These are phyloP conservation scores for Fusarium tjaetaba DNA, from an alignment of 2,329 filamentous ascomycete genomes.

Conservation along the genomic window DNA sequence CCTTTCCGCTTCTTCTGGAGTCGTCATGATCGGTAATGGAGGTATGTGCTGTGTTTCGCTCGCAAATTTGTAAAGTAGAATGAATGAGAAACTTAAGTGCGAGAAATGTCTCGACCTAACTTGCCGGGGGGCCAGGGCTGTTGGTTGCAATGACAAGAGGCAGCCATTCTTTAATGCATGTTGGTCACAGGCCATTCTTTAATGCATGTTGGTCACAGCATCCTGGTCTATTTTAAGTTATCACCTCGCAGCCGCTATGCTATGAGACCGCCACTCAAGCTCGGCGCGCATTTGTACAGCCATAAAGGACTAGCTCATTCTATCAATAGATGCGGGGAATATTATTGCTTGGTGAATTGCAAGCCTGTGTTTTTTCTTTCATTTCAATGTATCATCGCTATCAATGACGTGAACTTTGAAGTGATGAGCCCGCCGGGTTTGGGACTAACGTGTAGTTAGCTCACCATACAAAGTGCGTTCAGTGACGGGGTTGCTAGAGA, in stretches of 20 bases:
- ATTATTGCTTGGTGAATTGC: background rate
- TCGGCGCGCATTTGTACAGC: background rate
- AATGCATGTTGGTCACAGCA: conserved; percentile 25
- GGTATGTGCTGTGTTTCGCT: background rate
- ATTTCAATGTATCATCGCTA: background rate
- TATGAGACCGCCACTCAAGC: background rate
- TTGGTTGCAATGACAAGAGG: background rate
- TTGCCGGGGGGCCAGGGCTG: fast-evolving
- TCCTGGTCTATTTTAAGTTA: background rate
- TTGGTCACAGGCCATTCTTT: conserved; percentile 21
- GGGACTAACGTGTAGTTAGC: background rate
- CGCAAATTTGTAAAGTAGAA: background rate
- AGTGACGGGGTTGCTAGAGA: background rate
- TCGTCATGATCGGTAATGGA: conserved; percentile 12
- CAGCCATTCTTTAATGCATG: conserved; percentile 3
- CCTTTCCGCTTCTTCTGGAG: conserved; percentile 13
- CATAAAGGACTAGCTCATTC: background rate
- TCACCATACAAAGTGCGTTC: too few species aligned
- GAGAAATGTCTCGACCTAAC: background rate
- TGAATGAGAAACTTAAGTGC: fast-evolving
- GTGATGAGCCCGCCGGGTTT: background rate
- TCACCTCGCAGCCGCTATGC: background rate
- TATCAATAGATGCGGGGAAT: background rate
- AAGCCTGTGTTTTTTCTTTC: fast-evolving
- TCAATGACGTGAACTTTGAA: background rate